phyloP scores from a whole-genome alignment of 192 early-diverging fungal species.

The Coemansia sp. region DNA sequence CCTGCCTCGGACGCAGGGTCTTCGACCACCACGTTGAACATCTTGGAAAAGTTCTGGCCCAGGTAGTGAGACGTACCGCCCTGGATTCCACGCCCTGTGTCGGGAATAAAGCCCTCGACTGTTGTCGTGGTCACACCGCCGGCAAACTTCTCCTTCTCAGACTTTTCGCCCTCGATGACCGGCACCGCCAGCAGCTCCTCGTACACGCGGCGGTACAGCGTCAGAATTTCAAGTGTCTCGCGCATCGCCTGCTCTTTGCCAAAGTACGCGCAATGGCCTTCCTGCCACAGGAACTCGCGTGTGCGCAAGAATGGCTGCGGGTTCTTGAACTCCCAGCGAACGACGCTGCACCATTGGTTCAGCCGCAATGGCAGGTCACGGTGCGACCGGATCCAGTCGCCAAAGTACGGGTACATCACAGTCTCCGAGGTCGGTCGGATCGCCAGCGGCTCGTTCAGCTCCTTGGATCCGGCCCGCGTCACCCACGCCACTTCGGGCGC shows the following conservation, averaged over 20 bases:
- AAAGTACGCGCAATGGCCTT: constrained; percentile 96
- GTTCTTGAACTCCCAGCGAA: constrained; percentile 99
- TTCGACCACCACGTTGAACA: constrained; percentile 95
- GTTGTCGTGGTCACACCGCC: constrained; percentile 97
- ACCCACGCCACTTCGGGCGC: constrained; percentile 99
- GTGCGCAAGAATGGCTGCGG: constrained; percentile 98
- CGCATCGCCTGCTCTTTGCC: constrained; percentile 82
- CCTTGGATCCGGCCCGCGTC: constrained; percentile 88
- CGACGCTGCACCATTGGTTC: constrained; percentile 99
- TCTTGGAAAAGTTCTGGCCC: constrained; percentile 99
- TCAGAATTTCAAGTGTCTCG: constrained; percentile 89
- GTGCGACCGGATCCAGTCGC: constrained; percentile 96
- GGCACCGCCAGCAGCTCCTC: constrained; percentile 96
- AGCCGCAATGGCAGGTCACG: constrained; percentile 94
- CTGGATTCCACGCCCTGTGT: constrained; percentile 97
- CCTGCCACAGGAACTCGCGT: constrained; percentile 99
- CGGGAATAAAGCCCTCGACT: constrained; percentile 94
- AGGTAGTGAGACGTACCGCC: constrained; percentile 97
- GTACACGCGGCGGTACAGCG: constrained; percentile 95
- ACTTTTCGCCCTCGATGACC: constrained; percentile 94
- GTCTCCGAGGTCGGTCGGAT: constrained; percentile 99
- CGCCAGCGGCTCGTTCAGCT: constrained; percentile 95
- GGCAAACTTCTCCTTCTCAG: constrained; percentile 99
- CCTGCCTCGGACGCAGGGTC: constrained; percentile 59
- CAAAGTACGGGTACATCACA: constrained; percentile 99